Conservation (phyloP, 352 stramenopile species). For the Globisporangium irregulare region DNA sequence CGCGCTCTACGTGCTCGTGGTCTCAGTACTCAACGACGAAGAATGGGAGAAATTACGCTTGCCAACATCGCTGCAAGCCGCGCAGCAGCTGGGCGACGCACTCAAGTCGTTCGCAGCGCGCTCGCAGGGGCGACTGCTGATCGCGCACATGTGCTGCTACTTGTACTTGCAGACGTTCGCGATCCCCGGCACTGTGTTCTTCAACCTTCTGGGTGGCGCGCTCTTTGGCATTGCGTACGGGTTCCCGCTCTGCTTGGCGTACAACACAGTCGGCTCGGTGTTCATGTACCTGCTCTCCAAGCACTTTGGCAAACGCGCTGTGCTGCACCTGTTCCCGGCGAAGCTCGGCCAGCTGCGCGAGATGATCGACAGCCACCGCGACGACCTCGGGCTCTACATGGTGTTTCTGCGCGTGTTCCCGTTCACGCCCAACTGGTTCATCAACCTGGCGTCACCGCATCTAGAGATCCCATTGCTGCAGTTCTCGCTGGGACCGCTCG, state of each 20-base stretch:
- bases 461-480: slow-evolving; percentile 59
- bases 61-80: slow-evolving; percentile 58
- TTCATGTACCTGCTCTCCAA: slow-evolving; percentile 75
- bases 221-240: slow-evolving; percentile 66
- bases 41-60: slow-evolving; percentile 55
- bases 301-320: slow-evolving; percentile 47
- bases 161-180: slow-evolving; percentile 79
- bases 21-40: slow-evolving; percentile 42
- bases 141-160: slow-evolving; percentile 73
- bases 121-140: slow-evolving; percentile 36
- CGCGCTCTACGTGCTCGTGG: slow-evolving; percentile 54
- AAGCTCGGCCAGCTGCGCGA: slow-evolving; percentile 46
- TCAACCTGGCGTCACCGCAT: slow-evolving; percentile 81
- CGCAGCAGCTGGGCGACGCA: slow-evolving; percentile 62
- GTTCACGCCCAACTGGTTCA: slow-evolving; percentile 86
- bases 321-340: slow-evolving; percentile 48
- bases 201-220: slow-evolving; percentile 73
- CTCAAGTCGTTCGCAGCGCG: slow-evolving; percentile 52
- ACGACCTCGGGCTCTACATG: slow-evolving; percentile 82
- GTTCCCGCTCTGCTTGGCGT: slow-evolving; percentile 73
- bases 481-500: slow-evolving; percentile 57
- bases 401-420: slow-evolving; percentile 80
- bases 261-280: slow-evolving; percentile 77
- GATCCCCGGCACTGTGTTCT: slow-evolving; percentile 78
- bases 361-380: slow-evolving; percentile 64